Evolutionary conservation across 1,284 basidiomycete species (phyloP), one percentile per base, ranked within the genome.

Genomic region (Pseudozyma tsukubaensis): DNA sequence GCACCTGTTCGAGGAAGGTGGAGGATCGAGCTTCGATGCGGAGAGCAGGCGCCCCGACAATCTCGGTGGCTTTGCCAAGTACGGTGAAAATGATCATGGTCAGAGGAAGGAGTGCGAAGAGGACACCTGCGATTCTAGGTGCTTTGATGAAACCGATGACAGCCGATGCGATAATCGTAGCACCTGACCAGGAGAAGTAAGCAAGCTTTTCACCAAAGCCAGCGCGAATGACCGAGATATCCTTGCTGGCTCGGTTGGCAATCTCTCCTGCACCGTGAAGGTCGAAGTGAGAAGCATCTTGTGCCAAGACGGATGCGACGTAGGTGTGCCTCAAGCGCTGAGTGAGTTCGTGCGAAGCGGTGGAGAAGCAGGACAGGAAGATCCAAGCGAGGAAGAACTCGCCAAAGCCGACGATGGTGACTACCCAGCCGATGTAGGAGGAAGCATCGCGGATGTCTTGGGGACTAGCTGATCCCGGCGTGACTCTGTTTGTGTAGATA

Each of bases 261-360:
- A 86, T 82, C 66, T 86, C 86, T 53, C 86, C 86, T 6, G 86
- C 80, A 24, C 86, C 86, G 45, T 86, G 82, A 4, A 78, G 65
- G 57, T 86, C 86, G 59, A 86, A 86, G 70, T 85, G 86, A 6
- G 82, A 81, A 14, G 84, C 84, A 59, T 86, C 86, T 59, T 87
- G 86, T 3, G 82, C 77, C 37, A 87, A 67, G 18, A 85, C 76
- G 3, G 86, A 81, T 14, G 85, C 77, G 48, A 87, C 78, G 67
- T 87, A 87, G 14, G 83, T 71, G 24, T 83, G 73, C 12, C 86
- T 77, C 8, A 87, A 74, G 13, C 81, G 58, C 35, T 81, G 72
- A 4, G 83, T 82, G 32, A 86, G 77, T 19, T 83, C 68, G 13
- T 81, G 61, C 1, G 83, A 80, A 16, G 85, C 86, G n/a, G 77